Conservation (phyloP, 768 basidiomycete species). For the Boletellus ananas region DNA sequence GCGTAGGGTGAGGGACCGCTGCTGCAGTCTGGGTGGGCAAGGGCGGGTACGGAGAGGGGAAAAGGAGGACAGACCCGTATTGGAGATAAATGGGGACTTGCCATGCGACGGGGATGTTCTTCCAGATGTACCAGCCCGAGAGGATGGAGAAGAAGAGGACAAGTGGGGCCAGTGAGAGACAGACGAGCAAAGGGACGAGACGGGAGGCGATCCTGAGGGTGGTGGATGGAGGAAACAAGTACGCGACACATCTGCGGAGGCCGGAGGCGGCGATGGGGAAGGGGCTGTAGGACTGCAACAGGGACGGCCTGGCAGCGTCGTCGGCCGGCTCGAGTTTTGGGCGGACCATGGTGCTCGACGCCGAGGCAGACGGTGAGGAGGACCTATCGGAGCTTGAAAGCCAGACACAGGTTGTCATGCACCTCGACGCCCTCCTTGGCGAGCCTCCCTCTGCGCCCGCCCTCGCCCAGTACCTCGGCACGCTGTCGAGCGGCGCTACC, state of each 20-base stretch:
- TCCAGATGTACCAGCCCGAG: constrained; percentile 76
- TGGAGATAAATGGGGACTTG: constrained; percentile 64
- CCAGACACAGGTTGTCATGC: constrained; percentile 6
- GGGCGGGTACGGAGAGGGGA: background rate
- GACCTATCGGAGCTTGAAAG: constrained; percentile 23
- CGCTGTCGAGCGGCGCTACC: constrained; percentile 26
- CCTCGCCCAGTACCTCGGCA: constrained; percentile 42
- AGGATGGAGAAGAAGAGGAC: constrained; percentile 55
- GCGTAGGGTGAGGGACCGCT: constrained; percentile 67
- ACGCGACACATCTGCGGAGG: constrained; percentile 1
- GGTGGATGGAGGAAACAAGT: constrained; percentile 10
- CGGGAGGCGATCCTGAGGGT: constrained; percentile 46
- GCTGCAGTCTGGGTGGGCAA: constrained; percentile 34
- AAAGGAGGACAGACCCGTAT: constrained; percentile 60
- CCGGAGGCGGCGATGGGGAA: constrained; percentile 1
- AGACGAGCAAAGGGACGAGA: constrained; percentile 64
- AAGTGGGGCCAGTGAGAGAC: constrained; percentile 58
- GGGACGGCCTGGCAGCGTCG: constrained; percentile 3
- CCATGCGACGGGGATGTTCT: constrained; percentile 67
- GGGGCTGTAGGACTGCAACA: constrained; percentile 6
- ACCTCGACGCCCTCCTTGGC: constrained; percentile 44
- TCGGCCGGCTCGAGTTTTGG: constrained; percentile 20
- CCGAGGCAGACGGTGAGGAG: constrained; percentile 7
- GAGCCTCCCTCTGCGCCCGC: constrained; percentile 44
- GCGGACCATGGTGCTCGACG: constrained; percentile 20